Evolutionary conservation across 345 rosid species (phyloP), one percentile per base, ranked within the genome.

Genomic region (Jatropha curcas): DNA sequence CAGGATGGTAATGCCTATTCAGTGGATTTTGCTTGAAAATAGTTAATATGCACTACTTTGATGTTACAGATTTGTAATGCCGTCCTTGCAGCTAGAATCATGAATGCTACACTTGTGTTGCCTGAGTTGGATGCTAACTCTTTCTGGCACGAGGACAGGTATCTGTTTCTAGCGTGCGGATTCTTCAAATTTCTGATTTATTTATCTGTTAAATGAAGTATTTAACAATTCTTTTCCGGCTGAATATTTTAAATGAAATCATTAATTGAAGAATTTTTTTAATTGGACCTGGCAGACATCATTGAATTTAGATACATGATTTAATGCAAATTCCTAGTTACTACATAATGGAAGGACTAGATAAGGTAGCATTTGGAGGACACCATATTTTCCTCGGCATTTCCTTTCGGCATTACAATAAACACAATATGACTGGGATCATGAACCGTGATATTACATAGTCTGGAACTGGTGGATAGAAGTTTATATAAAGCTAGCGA

Each of bases 91-190:
- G 99, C 99, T 28, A 86, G 99, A 77, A 92, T 95, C 82, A 89
- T 95, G 99, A 95, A 95, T 84, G 98, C 99, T 70, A 91, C 97
- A 5, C 99, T 95, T 60, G 96, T 95, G 81, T 77, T 95, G 62
- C 99, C 99, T 45, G 99, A 92, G 83, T 78, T 95, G 84, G 99
- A 95, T 75, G 98, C 96, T 56, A 95, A 95, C 88, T 91, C 98
- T 74, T 95, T 91, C 81, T 92, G 99, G 99, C 99, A 86, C 71
- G 99, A 95, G 82, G 97, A 89, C 79, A 95, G 94, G 99, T 95
- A 89, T 72, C 6, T 77, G 35, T 34, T 61, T 76, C 73, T 30
- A 35, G 28, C 52, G 1, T 24, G 11, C n/a, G n/a, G n/a, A n/a
- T n/a, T n/a, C n/a, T n/a, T n/a, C n/a, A n/a, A n/a, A 35, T 20